These are phyloP conservation scores for Blastocystis sp. DNA, from an alignment of 352 stramenopile genomes.

Conservation along the genomic window DNA sequence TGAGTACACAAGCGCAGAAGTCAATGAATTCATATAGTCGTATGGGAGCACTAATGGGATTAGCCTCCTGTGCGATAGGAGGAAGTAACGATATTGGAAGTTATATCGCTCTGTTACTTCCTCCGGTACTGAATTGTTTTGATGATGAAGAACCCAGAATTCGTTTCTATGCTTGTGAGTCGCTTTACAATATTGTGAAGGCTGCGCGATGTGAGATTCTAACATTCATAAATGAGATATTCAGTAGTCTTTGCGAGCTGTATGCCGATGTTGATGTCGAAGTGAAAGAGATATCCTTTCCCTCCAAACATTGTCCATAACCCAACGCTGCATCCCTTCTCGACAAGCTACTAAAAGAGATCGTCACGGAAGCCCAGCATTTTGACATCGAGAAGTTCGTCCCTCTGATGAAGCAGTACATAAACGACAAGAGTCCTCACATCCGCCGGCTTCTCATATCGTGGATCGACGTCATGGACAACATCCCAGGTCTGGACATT, in stretches of 20 bases:
- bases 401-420: conserved; percentile 96
- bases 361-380: conserved; percentile 92
- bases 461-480: conserved; percentile 97
- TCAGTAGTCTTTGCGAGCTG: conserved; percentile 89
- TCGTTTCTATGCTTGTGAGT: conserved; percentile 97
- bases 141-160: conserved; percentile 94
- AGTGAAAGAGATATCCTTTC: conserved; percentile 84
- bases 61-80: conserved; percentile 89
- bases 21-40: conserved; percentile 95
- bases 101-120: conserved; percentile 85
- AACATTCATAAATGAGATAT: conserved; percentile 98
- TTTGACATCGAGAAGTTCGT: conserved; percentile 99
- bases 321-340: conserved; percentile 73
- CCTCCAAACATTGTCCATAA: neutral
- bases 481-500: conserved; percentile 97
- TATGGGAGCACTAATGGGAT: conserved; percentile 94
- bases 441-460: conserved; percentile 93
- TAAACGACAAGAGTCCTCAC: conserved; percentile 94
- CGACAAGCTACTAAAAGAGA: conserved; percentile 90
- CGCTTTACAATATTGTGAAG: conserved; percentile 99
- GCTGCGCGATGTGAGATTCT: conserved; percentile 85
- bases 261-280: conserved; percentile 98
- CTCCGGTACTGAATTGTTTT: conserved; percentile 96
- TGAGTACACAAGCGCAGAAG: conserved; percentile 93
- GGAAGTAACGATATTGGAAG: conserved; percentile 72